Evolutionary conservation across 2,329 filamentous ascomycete genomes (phyloP), one percentile per base, ranked within the genome.

Genomic region (Ophiostoma angusticollis): DNA sequence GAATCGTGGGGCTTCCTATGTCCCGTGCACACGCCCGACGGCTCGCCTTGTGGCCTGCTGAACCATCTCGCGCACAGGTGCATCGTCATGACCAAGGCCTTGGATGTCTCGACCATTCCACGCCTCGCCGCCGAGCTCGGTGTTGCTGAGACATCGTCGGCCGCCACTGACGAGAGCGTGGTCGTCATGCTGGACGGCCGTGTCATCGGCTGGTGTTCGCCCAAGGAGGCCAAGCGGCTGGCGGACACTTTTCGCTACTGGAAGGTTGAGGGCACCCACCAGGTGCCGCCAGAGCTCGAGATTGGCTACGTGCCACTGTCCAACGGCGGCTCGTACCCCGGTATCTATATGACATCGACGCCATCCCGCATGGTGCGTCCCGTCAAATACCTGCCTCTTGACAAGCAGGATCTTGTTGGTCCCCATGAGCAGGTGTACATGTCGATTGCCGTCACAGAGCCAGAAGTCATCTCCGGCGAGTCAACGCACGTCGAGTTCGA

Each of bases 1-100:
- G 91, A 98, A 57, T 94, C 86, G 50, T 98, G 91, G 91, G 91
- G 91, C 7, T 98, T 95, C 63, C 67, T 98, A 49, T 98, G 91
- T 54, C 91, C 91, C 14, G 89, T 96, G 2, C 91, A 98, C 59
- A 98, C 91, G 5, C 91, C 91, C 46, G 91, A 98, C 72, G 91
- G 91, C 63, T 73, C 82, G 53, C 91, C 91, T 44, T 98, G 91
- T 59, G 91, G 91, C 56, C 69, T 98, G 47, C 67, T 98, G 24
- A 96, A 95, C 58, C 91, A 98, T 65, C 66, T 98, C 55, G 78
- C 91, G 1, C 91, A 96, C 63, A 94, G 93, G 61, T 96, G 91
- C 62, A 78, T 81, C 57, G 81, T 98, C 46, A 76, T 85, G 52
- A 96, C 87, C 0, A 67, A 75, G 31, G 64, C 72, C 35, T 63